phyloP scores from a whole-genome alignment of 805 yeast genomes.

The Kluyveromyces dobzhanskii region DNA sequence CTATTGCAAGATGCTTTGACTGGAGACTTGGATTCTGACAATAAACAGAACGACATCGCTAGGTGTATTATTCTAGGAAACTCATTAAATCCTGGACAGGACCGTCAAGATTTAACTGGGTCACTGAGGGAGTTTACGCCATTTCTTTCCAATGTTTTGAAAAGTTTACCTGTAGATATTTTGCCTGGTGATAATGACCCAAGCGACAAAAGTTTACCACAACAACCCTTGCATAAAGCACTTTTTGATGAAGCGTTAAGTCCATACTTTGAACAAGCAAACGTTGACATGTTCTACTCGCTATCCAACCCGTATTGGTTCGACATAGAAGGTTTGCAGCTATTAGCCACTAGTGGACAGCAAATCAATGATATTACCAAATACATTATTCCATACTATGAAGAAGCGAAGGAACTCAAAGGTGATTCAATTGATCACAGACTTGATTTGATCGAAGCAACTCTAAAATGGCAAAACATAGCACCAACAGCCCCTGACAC shows the following conservation, averaged over 20 bases:
- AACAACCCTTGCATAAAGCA: constrained; percentile 79
- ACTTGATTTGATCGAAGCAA: constrained; percentile 52
- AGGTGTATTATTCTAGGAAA: constrained; percentile 68
- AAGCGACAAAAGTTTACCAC: constrained; percentile 77
- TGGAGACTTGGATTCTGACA: constrained; percentile 52
- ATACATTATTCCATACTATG: constrained; percentile 43
- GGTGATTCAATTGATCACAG: constrained; percentile 28
- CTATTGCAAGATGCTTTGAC: constrained; percentile 58
- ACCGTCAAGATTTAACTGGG: constrained; percentile 39
- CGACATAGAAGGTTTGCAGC: constrained; percentile 44
- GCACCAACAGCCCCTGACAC: constrained; percentile 97
- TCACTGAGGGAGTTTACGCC: constrained; percentile 52
- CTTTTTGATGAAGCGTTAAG: constrained; percentile 44
- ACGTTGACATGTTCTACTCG: constrained; percentile 32
- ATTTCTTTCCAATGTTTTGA: constrained; percentile 47
- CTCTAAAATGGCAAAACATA: constrained; percentile 74
- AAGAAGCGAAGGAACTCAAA: constrained; percentile 23
- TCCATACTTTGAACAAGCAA: constrained; percentile 32
- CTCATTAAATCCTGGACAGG: constrained; percentile 36
- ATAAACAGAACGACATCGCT: constrained; percentile 31
- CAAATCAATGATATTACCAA: constrained; percentile 69
- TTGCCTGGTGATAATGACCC: constrained; percentile 88
- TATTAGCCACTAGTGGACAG: constrained; percentile 80
- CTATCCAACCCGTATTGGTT: constrained; percentile 72
- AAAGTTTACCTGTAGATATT: constrained; percentile 58